Evolutionary conservation across 495 filamentous ascomycete genomes (phyloP).

Genomic region (Aspergillus egyptiacus): DNA sequence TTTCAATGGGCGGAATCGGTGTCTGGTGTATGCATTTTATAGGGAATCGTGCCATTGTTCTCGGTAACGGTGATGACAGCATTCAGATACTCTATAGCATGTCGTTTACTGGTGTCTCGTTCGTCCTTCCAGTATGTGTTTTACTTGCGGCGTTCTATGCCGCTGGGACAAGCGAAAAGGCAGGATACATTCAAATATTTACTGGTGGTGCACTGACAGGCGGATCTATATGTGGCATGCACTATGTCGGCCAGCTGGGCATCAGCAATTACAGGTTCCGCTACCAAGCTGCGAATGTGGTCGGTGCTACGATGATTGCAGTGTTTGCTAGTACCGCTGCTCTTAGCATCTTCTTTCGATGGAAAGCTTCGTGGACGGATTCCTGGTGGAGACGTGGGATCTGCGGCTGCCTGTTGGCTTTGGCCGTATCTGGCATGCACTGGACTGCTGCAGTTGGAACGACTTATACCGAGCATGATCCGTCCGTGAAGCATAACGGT

Average conservation of each 20-base stretch:
- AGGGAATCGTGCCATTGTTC: conserved; percentile 70
- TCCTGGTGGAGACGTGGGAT: conserved; percentile 65
- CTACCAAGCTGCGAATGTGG: conserved; percentile 53
- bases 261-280: conserved; percentile 67
- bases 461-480: conserved; percentile 46
- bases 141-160: conserved; percentile 66
- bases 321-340: conserved; percentile 60
- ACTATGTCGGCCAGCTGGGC: conserved; percentile 79
- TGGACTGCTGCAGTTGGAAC: conserved; percentile 77
- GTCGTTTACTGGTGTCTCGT: conserved; percentile 68
- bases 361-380: conserved; percentile 71
- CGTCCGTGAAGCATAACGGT: conserved; percentile 20
- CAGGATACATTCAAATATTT: conserved; percentile 52
- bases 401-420: conserved; percentile 61
- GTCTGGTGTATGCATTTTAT: conserved; percentile 86
- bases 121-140: conserved; percentile 73
- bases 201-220: conserved; percentile 63
- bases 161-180: conserved; percentile 49
- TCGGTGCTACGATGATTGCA: conserved; percentile 66
- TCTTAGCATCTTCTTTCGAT: conserved; percentile 70
- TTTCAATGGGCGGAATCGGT: conserved; percentile 77
- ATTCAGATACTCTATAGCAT: conserved; percentile 70
- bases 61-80: conserved; percentile 52
- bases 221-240: conserved; percentile 76
- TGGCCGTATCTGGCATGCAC: conserved; percentile 80